Evolutionary conservation across 768 basidiomycete species (phyloP).

Genomic region (Phaeotremella skinneri): DNA sequence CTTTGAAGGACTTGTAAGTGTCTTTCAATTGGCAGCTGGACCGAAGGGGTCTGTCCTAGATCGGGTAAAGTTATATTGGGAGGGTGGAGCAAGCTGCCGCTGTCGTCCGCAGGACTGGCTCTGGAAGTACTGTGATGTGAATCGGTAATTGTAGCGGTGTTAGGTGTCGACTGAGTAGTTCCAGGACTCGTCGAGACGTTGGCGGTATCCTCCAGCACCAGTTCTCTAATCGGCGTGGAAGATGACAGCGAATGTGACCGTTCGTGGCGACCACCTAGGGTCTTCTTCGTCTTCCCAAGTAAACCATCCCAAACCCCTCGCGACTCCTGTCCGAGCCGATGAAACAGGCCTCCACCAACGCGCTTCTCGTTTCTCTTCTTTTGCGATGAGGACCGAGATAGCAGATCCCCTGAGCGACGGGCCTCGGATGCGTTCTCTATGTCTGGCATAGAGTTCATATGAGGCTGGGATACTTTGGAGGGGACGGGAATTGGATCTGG

Average conservation of each 20-base stretch:
- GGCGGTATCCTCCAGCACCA: too few species aligned
- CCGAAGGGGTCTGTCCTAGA: neutral
- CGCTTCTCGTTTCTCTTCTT: neutral
- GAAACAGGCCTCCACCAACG: constrained; percentile 24
- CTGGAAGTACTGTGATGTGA: neutral
- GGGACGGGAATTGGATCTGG: constrained; percentile 22
- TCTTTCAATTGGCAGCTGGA: constrained; percentile 20
- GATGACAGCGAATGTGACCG: too few species aligned
- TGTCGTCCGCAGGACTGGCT: neutral
- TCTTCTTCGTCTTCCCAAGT: constrained; percentile 11
- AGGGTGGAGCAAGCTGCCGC: neutral
- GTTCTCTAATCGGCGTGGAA: too few species aligned
- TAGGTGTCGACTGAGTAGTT: too few species aligned
- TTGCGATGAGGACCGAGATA: neutral
- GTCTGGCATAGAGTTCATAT: neutral
- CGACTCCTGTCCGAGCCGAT: constrained; percentile 33
- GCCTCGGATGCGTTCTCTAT: neutral
- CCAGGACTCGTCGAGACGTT: too few species aligned
- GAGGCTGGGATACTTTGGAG: constrained; percentile 7
- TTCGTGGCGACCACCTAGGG: too few species aligned
- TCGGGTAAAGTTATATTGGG: neutral
- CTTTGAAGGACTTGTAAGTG: constrained; percentile 21
- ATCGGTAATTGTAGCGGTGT: too few species aligned
- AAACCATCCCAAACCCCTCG: constrained; percentile 24
- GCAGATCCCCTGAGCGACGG: neutral